These are phyloP conservation scores for Metschnikowia baotianmanensis DNA, from an alignment of 805 yeast species.

Conservation along the genomic window DNA sequence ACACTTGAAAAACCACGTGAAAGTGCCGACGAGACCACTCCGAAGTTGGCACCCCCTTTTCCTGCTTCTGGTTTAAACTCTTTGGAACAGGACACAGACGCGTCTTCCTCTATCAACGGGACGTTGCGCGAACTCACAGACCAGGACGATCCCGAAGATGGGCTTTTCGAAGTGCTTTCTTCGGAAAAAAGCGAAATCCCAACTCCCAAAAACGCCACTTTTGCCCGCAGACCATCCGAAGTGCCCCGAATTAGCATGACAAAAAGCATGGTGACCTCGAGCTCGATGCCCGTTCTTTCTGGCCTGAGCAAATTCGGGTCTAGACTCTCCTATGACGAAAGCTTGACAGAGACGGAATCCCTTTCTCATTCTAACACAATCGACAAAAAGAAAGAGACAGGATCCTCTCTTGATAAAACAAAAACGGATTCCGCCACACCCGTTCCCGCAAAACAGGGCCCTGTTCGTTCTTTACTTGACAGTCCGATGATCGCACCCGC, in stretches of 20 bases:
- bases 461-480: slow-evolving; percentile 14
- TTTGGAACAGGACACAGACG: not conserved
- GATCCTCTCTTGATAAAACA: not conserved
- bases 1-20: slow-evolving; percentile 1
- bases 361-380: not conserved
- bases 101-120: not conserved
- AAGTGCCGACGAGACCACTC: slow-evolving; percentile 17
- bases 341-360: not conserved
- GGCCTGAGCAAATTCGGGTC: not conserved
- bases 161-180: not conserved
- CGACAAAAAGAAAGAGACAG: not conserved
- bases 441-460: slow-evolving; percentile 1
- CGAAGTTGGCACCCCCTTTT: slow-evolving; percentile 18
- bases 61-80: slow-evolving; percentile 5
- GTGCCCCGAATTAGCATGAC: not conserved
- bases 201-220: not conserved
- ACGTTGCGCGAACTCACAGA: not conserved
- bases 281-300: slow-evolving; percentile 10
- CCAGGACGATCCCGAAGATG: not conserved
- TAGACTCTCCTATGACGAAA: not conserved
- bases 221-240: not conserved
- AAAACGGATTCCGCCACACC: not conserved
- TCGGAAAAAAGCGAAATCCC: not conserved
- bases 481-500: slow-evolving; percentile 6
- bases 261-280: slow-evolving; percentile 5